Percentiles rank a stretch among this genome's conserved stretches.
phyloP scores from a whole-genome alignment of 2,329 filamentous ascomycete species.

The Elsinoe batatas region DNA sequence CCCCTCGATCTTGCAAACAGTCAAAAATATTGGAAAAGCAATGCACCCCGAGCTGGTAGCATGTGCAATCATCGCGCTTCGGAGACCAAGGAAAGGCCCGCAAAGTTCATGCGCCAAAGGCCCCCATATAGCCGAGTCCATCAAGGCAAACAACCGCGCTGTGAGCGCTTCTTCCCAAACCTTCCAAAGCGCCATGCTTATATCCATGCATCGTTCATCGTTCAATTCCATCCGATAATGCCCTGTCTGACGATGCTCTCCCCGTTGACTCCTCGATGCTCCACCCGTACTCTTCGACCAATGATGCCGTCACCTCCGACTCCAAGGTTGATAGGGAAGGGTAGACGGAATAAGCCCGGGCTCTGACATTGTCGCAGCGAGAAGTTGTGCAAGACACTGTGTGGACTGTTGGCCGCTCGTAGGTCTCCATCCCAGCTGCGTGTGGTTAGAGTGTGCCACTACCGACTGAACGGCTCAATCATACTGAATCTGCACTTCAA shows the following conservation, averaged over 20 bases:
- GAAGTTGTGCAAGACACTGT: constrained; percentile 4
- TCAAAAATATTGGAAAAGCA: too few relatives aligned
- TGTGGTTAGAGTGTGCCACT: background rate
- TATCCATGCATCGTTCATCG: background rate
- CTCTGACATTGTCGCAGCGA: background rate
- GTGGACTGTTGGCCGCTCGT: background rate
- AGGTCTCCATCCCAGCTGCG: constrained; percentile 9
- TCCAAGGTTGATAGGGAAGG: constrained; percentile 6
- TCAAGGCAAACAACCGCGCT: too few relatives aligned
- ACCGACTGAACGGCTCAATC: background rate
- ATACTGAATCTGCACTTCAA: constrained; percentile 10
- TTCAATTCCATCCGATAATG: constrained; percentile 12
- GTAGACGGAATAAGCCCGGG: background rate
- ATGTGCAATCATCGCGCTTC: too few relatives aligned
- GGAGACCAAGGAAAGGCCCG: too few relatives aligned
- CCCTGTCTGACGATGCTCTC: constrained; percentile 11
- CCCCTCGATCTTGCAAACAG: too few relatives aligned
- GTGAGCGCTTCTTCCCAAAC: too few relatives aligned
- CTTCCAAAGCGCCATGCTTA: background rate
- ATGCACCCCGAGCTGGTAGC: too few relatives aligned
- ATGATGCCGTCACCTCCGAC: constrained; percentile 12
- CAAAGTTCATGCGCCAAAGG: too few relatives aligned
- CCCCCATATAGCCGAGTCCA: too few relatives aligned
- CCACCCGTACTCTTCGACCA: constrained; percentile 1
- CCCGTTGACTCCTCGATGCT: constrained; percentile 4